Percentiles rank a stretch among this genome's conserved stretches.
These are phyloP conservation scores for Chaetomiaceae sp. DNA, from an alignment of 2,329 filamentous ascomycete species.

Conservation along the genomic window DNA sequence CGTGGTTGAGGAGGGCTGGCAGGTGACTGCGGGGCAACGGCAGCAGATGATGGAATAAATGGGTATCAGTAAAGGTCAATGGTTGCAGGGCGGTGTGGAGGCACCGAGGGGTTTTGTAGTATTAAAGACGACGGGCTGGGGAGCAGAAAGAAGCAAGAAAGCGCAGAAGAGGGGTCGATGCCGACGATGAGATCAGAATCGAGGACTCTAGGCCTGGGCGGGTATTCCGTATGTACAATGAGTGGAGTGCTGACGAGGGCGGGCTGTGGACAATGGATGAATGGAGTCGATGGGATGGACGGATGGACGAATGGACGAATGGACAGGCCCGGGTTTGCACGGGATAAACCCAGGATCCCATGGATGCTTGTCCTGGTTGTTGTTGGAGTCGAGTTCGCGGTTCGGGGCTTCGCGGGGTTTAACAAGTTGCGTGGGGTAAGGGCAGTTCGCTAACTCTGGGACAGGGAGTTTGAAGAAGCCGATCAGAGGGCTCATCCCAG, in stretches of 20 bases:
- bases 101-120: background rate
- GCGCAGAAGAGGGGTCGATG: conserved; percentile 1
- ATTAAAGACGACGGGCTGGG: background rate
- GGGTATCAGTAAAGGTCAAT: too few species aligned
- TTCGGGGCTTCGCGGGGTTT: conserved; percentile 15
- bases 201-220: conserved; percentile 6
- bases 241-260: conserved; percentile 8
- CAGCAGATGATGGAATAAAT: background rate
- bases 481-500: conserved; percentile 8
- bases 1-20: background rate
- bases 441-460: too few species aligned
- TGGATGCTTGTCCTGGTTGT: too few species aligned
- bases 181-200: conserved; percentile 13
- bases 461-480: conserved; percentile 8
- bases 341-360: too few species aligned
- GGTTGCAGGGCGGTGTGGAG: background rate
- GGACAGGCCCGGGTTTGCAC: background rate
- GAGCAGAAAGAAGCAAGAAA: background rate
- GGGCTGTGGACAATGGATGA: conserved; percentile 1
- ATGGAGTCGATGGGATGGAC: background rate
- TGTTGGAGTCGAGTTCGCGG: background rate
- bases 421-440: conserved; percentile 12
- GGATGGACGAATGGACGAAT: background rate
- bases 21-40: conserved; percentile 1
- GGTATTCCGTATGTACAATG: background rate